phyloP scores from a whole-genome alignment of 352 stramenopile species.

The Aphanomyces stellatus region DNA sequence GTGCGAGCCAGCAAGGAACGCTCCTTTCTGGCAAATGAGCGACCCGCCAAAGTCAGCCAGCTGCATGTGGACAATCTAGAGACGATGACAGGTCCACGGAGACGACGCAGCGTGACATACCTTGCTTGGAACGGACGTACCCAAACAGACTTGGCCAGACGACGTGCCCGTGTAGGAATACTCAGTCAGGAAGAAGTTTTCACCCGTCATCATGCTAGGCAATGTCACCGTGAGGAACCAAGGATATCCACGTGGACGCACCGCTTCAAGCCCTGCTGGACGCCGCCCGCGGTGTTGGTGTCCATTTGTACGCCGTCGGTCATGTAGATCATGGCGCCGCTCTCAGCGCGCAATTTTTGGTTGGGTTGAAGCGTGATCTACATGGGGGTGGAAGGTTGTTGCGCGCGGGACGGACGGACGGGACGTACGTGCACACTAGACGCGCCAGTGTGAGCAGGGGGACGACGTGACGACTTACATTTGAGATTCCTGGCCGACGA shows the following conservation, averaged over 20 bases:
- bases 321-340: slow-evolving; percentile 94
- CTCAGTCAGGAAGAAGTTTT: slow-evolving; percentile 74
- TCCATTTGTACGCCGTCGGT: slow-evolving; percentile 89
- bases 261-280: slow-evolving; percentile 79
- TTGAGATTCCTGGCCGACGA: slow-evolving; percentile 83
- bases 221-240: background rate
- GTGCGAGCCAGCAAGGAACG: slow-evolving; percentile 87
- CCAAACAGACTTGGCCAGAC: slow-evolving; percentile 80
- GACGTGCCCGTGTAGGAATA: slow-evolving; percentile 53
- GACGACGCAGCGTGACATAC: background rate
- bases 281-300: slow-evolving; percentile 84
- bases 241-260: slow-evolving; percentile 38
- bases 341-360: slow-evolving; percentile 89
- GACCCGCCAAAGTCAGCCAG: slow-evolving; percentile 83
- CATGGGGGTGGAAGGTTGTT: background rate
- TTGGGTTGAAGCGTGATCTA: slow-evolving; percentile 83
- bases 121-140: slow-evolving; percentile 78
- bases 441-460: background rate
- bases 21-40: slow-evolving; percentile 90
- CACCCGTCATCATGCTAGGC: slow-evolving; percentile 56
- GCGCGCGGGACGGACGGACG: background rate
- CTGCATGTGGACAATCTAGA: slow-evolving; percentile 84
- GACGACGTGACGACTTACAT: slow-evolving; percentile 28
- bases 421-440: slow-evolving; percentile 18
- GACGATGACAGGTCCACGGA: slow-evolving; percentile 38